These are phyloP conservation scores for Penicillium egyptiacum DNA, from an alignment of 495 filamentous ascomycete genomes.

Conservation along the genomic window DNA sequence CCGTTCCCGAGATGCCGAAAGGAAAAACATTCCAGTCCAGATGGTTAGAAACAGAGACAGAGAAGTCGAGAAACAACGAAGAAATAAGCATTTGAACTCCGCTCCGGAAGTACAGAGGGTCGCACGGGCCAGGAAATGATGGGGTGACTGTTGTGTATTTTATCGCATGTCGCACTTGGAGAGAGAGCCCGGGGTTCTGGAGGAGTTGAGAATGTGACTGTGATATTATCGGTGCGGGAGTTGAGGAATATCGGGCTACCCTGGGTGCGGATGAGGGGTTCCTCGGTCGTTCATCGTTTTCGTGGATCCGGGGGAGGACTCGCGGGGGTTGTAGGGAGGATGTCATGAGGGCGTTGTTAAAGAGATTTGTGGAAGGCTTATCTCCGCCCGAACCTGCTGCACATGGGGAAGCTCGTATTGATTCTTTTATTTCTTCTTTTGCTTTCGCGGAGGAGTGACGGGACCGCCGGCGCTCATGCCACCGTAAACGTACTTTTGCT, in stretches of 20 bases:
- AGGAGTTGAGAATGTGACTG: conserved; percentile 10
- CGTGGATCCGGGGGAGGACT: conserved; percentile 27
- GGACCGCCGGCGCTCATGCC: conserved; percentile 83
- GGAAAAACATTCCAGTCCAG: conserved; percentile 30
- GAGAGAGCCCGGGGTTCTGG: conserved; percentile 13
- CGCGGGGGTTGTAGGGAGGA: conserved; percentile 25
- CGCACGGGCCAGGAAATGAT: conserved; percentile 23
- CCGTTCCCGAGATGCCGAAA: conserved; percentile 35
- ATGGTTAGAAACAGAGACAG: conserved; percentile 33
- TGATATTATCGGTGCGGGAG: conserved; percentile 18
- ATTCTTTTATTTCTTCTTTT: conserved; percentile 77
- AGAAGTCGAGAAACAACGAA: conserved; percentile 24
- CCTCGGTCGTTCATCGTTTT: conserved; percentile 37
- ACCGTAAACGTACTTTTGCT: conserved; percentile 99
- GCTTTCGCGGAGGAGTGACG: conserved; percentile 88
- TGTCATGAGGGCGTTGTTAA: conserved; percentile 26
- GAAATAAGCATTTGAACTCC: conserved; percentile 21
- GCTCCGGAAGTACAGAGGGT: conserved; percentile 25
- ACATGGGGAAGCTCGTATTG: conserved; percentile 80
- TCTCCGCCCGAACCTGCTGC: conserved; percentile 96
- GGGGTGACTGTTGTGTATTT: conserved; percentile 15
- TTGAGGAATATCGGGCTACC: conserved; percentile 19
- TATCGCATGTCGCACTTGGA: conserved; percentile 24
- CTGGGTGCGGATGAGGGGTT: conserved; percentile 23
- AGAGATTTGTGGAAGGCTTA: conserved; percentile 50